Percentiles rank a stretch among this genome's conserved stretches.
Conservation (phyloP, 805 yeast genomes). For the Myxozyma sirexii region DNA sequence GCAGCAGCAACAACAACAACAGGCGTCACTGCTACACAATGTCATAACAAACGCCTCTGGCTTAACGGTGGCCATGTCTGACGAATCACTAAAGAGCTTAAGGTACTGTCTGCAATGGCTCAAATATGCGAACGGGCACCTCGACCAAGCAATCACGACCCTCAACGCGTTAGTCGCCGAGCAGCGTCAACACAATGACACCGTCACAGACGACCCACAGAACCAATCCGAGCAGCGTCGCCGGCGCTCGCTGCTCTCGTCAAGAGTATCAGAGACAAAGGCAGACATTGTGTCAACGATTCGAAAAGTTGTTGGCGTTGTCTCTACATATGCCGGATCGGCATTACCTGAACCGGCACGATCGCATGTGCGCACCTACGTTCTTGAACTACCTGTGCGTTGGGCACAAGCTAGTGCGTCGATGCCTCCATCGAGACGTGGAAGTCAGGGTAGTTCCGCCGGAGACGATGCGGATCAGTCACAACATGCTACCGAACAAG, state of each 20-base stretch:
- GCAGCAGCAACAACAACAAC: conserved; percentile 1
- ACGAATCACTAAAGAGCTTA: conserved; percentile 74
- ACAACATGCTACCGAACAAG: conserved; percentile 40
- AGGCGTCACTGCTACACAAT: conserved; percentile 21
- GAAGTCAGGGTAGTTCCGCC: not conserved
- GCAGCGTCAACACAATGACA: conserved; percentile 39
- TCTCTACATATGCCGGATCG: conserved; percentile 80
- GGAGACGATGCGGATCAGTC: not conserved
- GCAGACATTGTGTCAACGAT: conserved; percentile 87
- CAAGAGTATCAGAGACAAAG: conserved; percentile 50
- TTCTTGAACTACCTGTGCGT: conserved; percentile 72
- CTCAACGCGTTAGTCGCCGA: conserved; percentile 57
- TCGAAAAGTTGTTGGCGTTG: conserved; percentile 80
- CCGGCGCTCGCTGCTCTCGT: conserved; percentile 26
- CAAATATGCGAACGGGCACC: conserved; percentile 76
- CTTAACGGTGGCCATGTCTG: conserved; percentile 51
- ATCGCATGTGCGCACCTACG: conserved; percentile 74
- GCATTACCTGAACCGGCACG: conserved; percentile 79
- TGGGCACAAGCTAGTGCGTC: conserved; percentile 56
- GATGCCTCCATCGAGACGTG: conserved; percentile 20
- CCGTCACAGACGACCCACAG: conserved; percentile 15
- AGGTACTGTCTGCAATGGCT: conserved; percentile 79
- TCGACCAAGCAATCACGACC: conserved; percentile 65
- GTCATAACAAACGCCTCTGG: conserved; percentile 37
- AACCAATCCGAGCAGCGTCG: conserved; percentile 27